phyloP scores from a whole-genome alignment of 1,284 basidiomycete genomes.

The Leccinum angustisporum region DNA sequence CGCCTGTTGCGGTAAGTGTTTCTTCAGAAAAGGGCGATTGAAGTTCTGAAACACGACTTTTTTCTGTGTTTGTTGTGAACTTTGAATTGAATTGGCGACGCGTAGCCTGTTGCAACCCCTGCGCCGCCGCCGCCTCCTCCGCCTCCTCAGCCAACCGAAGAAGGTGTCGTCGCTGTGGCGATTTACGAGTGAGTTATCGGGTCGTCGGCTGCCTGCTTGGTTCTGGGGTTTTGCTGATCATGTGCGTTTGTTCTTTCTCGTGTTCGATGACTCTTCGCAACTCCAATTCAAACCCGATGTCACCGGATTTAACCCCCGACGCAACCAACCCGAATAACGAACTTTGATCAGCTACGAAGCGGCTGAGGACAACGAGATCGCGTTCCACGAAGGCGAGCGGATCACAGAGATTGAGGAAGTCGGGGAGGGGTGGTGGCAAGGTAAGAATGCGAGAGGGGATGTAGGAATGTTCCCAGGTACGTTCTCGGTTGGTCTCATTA shows the following conservation, averaged over 20 bases:
- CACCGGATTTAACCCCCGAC: background rate
- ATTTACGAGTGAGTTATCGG: slow-evolving; percentile 55
- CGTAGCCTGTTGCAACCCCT: slow-evolving; percentile 24
- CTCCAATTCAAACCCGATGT: background rate
- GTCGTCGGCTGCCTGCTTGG: no score
- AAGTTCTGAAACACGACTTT: no score
- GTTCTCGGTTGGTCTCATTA: slow-evolving; percentile 26
- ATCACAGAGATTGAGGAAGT: slow-evolving; percentile 73
- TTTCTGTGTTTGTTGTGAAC: no score
- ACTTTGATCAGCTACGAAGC: slow-evolving; percentile 71
- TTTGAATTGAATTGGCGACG: no score
- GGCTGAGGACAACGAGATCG: slow-evolving; percentile 85
- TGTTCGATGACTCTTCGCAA: background rate
- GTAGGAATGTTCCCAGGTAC: slow-evolving; percentile 83
- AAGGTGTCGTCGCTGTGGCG: slow-evolving; percentile 67
- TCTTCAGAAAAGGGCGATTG: background rate
- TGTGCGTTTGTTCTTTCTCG: no score
- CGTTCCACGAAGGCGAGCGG: slow-evolving; percentile 79
- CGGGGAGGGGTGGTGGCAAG: slow-evolving; percentile 90
- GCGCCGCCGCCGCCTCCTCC: slow-evolving; percentile 29
- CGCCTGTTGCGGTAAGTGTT: no score
- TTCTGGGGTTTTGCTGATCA: no score
- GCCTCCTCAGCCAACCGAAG: slow-evolving; percentile 35
- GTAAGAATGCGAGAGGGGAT: slow-evolving; percentile 59
- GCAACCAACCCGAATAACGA: background rate